phyloP scores from a whole-genome alignment of 148 eudicot species.

The Pharnaceum exiguum region DNA sequence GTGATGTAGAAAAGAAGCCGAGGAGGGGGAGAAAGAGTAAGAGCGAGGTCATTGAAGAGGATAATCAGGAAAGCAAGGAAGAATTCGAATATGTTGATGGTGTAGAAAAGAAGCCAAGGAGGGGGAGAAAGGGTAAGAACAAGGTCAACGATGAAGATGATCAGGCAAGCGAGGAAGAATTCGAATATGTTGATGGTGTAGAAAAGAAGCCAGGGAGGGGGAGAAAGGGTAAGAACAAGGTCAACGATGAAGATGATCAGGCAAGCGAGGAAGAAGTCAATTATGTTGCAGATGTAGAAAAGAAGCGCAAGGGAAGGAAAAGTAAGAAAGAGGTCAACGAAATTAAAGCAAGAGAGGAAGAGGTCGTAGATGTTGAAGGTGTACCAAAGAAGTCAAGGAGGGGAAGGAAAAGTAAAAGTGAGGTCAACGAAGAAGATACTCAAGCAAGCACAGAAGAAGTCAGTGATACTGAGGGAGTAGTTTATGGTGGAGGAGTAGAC shows the following conservation, averaged over 20 bases:
- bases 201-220: no score
- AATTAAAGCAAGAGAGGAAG: slow-evolving; percentile 29
- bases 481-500: slow-evolving; percentile 28
- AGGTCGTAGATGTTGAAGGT: slow-evolving; percentile 31
- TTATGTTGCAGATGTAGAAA: slow-evolving; percentile 32
- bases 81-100: slow-evolving; percentile 46
- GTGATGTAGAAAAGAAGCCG: slow-evolving; percentile 31
- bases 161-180: slow-evolving; percentile 40
- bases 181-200: slow-evolving; percentile 38
- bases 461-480: slow-evolving; percentile 36
- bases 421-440: slow-evolving; percentile 24
- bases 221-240: slow-evolving; percentile 41
- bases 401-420: slow-evolving; percentile 56
- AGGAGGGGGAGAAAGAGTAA: slow-evolving; percentile 57
- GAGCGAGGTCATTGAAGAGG: slow-evolving; percentile 31
- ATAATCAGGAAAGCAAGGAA: slow-evolving; percentile 35
- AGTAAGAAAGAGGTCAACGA: slow-evolving; percentile 34
- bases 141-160: slow-evolving; percentile 27
- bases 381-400: slow-evolving; percentile 40
- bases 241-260: slow-evolving; percentile 20
- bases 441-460: slow-evolving; percentile 40
- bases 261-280: slow-evolving; percentile 31
- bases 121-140: slow-evolving; percentile 58
- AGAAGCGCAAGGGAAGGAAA: slow-evolving; percentile 38
- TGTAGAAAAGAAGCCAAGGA: slow-evolving; percentile 31